Evolutionary conservation across 2,329 filamentous ascomycete species (phyloP).

Genomic region (Plenodomus lindquistii): DNA sequence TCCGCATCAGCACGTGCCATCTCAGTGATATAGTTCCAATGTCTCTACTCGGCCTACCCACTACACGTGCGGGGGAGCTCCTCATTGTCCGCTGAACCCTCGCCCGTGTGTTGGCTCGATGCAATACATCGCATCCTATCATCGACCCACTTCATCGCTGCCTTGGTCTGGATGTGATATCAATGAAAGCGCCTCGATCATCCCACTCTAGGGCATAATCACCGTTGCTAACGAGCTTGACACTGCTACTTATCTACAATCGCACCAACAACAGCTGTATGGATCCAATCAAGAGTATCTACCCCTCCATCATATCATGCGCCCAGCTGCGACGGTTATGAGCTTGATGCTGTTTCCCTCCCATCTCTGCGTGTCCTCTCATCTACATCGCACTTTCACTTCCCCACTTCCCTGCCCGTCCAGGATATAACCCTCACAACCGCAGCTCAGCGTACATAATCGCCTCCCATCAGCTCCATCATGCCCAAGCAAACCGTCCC

Average conservation of each 20-base stretch:
- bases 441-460: background rate
- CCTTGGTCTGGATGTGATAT: too few species aligned
- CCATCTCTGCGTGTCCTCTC: too few species aligned
- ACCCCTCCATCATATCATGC: constrained; percentile 4
- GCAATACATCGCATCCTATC: background rate
- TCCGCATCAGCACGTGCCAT: constrained; percentile 19
- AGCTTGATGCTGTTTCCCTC: too few species aligned
- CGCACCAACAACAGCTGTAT: background rate
- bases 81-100: too few species aligned
- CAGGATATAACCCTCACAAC: background rate
- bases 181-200: background rate
- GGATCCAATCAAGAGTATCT: constrained; percentile 16
- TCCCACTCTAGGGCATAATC: background rate
- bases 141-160: too few species aligned
- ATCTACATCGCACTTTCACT: background rate
- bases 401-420: background rate
- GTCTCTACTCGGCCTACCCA: too few species aligned
- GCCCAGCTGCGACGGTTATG: background rate
- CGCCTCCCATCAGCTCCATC: constrained; percentile 16
- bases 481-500: constrained; percentile 41
- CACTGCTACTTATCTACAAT: constrained; percentile 4
- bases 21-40: too few species aligned
- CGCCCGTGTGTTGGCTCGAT: background rate
- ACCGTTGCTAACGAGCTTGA: constrained; percentile 3
- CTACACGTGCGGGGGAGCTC: too few species aligned